These are phyloP conservation scores for Xylariaceae sp. DNA, from an alignment of 2,329 filamentous ascomycete genomes.

Conservation along the genomic window DNA sequence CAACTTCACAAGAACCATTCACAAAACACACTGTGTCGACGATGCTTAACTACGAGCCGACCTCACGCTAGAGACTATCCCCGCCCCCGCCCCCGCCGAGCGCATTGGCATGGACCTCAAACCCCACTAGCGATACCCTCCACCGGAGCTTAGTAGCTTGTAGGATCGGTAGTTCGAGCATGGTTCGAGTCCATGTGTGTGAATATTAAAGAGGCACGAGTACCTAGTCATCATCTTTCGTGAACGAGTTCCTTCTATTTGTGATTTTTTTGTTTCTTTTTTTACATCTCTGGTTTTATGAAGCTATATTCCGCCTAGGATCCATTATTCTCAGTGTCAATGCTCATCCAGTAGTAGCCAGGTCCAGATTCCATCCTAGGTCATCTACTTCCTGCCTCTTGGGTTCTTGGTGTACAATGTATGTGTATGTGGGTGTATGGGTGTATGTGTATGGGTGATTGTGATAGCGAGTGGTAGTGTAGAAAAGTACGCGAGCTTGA, in stretches of 20 bases:
- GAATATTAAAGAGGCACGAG: not conserved
- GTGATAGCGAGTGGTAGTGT: too few relatives aligned
- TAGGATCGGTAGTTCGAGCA: too few relatives aligned
- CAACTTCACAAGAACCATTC: not conserved
- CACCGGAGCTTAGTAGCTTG: too few relatives aligned
- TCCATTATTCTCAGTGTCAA: not conserved
- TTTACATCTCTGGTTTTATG: not conserved
- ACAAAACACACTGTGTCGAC: not conserved
- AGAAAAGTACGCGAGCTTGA: too few relatives aligned
- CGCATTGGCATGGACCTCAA: too few relatives aligned
- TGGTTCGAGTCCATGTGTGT: not conserved
- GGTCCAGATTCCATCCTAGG: not conserved
- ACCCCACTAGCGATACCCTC: too few relatives aligned
- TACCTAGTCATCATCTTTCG: not conserved
- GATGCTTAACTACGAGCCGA: too few relatives aligned
- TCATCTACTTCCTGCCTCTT: not conserved
- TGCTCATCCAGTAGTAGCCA: not conserved
- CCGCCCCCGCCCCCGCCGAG: too few relatives aligned
- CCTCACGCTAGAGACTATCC: not conserved
- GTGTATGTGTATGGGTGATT: too few relatives aligned
- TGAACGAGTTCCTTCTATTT: not conserved
- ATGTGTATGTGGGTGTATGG: not conserved
- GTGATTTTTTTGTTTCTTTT: too few relatives aligned
- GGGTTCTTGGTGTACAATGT: not conserved
- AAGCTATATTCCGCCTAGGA: not conserved